These are phyloP conservation scores for Globisporangium paroecandrum DNA, from an alignment of 352 stramenopile species.

Conservation along the genomic window DNA sequence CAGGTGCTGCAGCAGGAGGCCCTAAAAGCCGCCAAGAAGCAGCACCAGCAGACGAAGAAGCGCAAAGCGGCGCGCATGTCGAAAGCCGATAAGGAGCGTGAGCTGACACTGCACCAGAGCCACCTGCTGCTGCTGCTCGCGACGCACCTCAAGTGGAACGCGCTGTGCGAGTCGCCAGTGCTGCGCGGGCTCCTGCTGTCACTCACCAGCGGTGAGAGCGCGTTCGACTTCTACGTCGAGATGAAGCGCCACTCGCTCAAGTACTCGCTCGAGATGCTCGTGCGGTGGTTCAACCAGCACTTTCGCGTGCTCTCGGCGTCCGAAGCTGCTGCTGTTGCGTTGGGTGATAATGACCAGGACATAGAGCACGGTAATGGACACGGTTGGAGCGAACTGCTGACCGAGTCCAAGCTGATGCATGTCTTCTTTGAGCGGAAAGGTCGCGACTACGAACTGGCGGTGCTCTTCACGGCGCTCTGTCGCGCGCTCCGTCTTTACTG, in stretches of 20 bases:
- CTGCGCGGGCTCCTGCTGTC: conserved; percentile 61
- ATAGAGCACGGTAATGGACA: neutral
- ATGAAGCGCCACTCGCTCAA: conserved; percentile 30
- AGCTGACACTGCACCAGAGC: conserved; percentile 60
- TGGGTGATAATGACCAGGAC: conserved; percentile 2
- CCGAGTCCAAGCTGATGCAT: conserved; percentile 45
- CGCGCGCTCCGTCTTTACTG: conserved; percentile 47
- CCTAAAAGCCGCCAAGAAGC: conserved; percentile 13
- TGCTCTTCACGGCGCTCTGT: conserved; percentile 68
- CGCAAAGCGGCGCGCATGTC: conserved; percentile 51
- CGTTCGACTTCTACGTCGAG: conserved; percentile 43
- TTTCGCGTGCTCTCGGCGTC: conserved; percentile 26
- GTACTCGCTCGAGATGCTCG: conserved; percentile 61
- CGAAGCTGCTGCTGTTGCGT: conserved; percentile 9
- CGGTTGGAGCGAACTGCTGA: conserved; percentile 24
- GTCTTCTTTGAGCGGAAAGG: conserved; percentile 50
- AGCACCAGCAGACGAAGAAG: conserved; percentile 18
- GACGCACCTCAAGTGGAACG: conserved; percentile 43
- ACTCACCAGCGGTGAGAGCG: conserved; percentile 32
- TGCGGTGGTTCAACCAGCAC: conserved; percentile 62
- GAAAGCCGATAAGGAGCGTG: conserved; percentile 57
- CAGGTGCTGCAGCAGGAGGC: conserved; percentile 34
- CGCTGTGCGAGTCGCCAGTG: conserved; percentile 36
- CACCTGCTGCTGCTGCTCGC: conserved; percentile 67
- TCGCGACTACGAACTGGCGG: conserved; percentile 38